phyloP scores from a whole-genome alignment of 108 stramenopile genomes.

The Mediolabrus comicus region DNA sequence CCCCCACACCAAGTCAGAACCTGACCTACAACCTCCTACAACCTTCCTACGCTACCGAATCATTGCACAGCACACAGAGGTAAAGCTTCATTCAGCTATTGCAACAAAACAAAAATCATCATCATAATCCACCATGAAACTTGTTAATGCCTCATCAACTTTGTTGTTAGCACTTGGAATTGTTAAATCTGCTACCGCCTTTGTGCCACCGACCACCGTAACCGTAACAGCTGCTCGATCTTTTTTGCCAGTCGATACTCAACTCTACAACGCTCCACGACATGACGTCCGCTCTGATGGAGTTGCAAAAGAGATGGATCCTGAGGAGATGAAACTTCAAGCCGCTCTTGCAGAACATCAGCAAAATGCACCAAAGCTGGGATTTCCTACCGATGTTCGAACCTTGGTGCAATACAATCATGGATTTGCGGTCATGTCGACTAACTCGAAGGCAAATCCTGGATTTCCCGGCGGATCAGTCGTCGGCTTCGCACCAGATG shows the following conservation, averaged over 20 bases:
- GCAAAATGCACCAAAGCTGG: slow-evolving; percentile 69
- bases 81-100: too few relatives aligned
- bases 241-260: background rate
- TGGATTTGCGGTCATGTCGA: slow-evolving; percentile 88
- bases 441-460: slow-evolving; percentile 74
- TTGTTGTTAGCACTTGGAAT: background rate
- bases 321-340: slow-evolving; percentile 56
- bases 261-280: slow-evolving; percentile 23
- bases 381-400: slow-evolving; percentile 67
- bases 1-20: background rate
- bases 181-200: background rate
- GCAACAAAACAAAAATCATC: too few relatives aligned
- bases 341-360: slow-evolving; percentile 59
- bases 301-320: slow-evolving; percentile 45
- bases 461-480: slow-evolving; percentile 93
- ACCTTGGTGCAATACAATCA: slow-evolving; percentile 85
- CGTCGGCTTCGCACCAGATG: slow-evolving; percentile 94
- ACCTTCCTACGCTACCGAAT: too few relatives aligned
- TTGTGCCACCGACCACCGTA: background rate
- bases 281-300: slow-evolving; percentile 50
- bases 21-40: too few relatives aligned
- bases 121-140: background rate
- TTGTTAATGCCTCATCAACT: background rate
- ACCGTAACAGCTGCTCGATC: background rate
- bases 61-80: too few relatives aligned